Evolutionary conservation across 177 flowering plant genomes (phyloP).

Genomic region (Tripterygium wilfordii): DNA sequence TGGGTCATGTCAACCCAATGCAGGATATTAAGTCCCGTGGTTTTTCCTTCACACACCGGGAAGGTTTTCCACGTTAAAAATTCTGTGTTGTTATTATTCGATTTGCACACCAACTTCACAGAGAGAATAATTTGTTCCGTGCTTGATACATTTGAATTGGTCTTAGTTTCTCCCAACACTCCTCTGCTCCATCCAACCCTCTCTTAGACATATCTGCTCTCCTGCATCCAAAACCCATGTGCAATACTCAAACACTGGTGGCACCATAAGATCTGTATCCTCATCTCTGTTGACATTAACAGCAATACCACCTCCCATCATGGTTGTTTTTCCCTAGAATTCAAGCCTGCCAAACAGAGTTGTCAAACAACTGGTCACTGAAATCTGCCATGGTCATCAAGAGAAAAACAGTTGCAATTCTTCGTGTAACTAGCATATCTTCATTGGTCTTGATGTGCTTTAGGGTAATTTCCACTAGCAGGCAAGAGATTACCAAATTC

Average conservation of each 20-base stretch:
- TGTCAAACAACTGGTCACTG: slow-evolving; percentile 84
- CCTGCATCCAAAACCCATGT: slow-evolving; percentile 51
- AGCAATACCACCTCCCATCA: slow-evolving; percentile 6
- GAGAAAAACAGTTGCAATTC: slow-evolving; percentile 62
- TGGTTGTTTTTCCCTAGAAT: slow-evolving; percentile 58
- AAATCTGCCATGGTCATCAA: slow-evolving; percentile 93
- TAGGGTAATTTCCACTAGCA: slow-evolving; percentile 43
- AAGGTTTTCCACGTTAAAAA: too few species aligned
- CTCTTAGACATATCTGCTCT: slow-evolving; percentile 45
- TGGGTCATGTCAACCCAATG: too few species aligned
- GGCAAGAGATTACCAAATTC: slow-evolving; percentile 55
- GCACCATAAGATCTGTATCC: slow-evolving; percentile 64
- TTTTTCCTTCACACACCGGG: too few species aligned
- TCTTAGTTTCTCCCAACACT: too few species aligned
- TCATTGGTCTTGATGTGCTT: slow-evolving; percentile 86
- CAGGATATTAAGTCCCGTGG: too few species aligned
- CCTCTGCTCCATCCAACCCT: slow-evolving; percentile 46
- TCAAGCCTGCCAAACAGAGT: slow-evolving; percentile 56
- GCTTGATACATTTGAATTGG: too few species aligned
- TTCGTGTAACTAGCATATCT: slow-evolving; percentile 55
- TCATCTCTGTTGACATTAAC: slow-evolving; percentile 39
- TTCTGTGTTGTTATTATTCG: too few species aligned
- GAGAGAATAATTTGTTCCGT: too few species aligned
- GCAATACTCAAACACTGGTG: slow-evolving; percentile 75
- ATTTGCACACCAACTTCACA: too few species aligned